Evolutionary conservation across 2,329 filamentous ascomycete genomes (phyloP), one percentile per base, ranked within the genome.

Genomic region (Epicoccum nigrum): DNA sequence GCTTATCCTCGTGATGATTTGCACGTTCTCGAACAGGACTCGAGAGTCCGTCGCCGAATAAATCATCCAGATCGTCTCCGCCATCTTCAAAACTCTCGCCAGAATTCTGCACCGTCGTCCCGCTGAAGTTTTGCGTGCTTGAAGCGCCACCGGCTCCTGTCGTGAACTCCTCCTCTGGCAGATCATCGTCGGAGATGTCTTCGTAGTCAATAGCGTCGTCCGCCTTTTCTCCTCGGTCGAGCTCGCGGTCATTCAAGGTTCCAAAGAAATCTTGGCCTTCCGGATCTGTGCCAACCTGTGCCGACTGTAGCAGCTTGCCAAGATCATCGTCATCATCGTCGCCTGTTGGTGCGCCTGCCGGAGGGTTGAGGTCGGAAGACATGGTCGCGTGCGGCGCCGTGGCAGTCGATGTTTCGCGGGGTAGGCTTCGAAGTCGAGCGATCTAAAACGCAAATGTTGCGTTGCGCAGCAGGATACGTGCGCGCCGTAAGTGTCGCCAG

Each of bases 191-290:
- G 59, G 88, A 88, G 56, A 97, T 92, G 67, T 96, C 90, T 69
- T 90, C 91, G 64, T 82, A 99, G 69, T 99, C 94, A 56, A 94
- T 77, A 32, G 94, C 94, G 75, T 97, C 90, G 54, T 92, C 92
- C 46, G 92, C 93, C 74, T 99, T 99, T 71, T 91, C 88, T 16
- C 81, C 82, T 44, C 71, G 62, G 44, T 79, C 77, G 44, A 81
- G 71, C 45, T 72, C 67, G 27, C 66, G 59, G 31, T 55, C 56
- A 27, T 67, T 67, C 30, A 74, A 46, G 25, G 64, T 64, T 4
- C 61, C 62, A 7, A 67, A 44, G 19, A 69, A 63, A 20, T 63
- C 50, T 12, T 55, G 58, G n/a, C 59, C 64, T 3, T 58, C 55
- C 17, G 60, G 54, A 1, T 57, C 56, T 19, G 58, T 58, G 8